phyloP scores from a whole-genome alignment of 2,329 filamentous ascomycete species.

The Nemania serpens region DNA sequence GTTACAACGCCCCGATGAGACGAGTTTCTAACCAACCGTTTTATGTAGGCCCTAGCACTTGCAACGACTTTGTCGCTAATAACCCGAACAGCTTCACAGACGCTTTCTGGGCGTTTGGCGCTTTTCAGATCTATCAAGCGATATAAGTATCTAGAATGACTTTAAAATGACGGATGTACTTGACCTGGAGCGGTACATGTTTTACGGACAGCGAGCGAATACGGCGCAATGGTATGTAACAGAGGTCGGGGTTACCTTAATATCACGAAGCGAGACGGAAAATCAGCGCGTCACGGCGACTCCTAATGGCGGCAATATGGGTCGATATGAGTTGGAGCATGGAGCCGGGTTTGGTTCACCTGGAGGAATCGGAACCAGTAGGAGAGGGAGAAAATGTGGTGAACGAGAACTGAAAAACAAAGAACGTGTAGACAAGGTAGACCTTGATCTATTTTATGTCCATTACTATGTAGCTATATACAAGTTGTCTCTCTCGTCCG shows the following conservation, averaged over 20 bases:
- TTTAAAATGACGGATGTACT: no score
- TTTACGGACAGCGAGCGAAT: no score
- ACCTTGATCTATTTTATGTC: slow-evolving; percentile 8
- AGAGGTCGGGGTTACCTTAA: neutral
- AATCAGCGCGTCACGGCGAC: neutral
- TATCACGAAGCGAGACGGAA: neutral
- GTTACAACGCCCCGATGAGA: neutral
- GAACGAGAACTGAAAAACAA: neutral
- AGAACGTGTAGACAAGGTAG: neutral
- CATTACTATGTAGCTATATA: neutral
- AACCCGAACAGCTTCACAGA: slow-evolving; percentile 60
- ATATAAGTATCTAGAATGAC: slow-evolving; percentile 2
- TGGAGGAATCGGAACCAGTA: neutral
- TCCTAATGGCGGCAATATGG: slow-evolving; percentile 1
- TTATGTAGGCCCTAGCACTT: slow-evolving; percentile 56
- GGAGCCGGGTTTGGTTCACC: slow-evolving; percentile 6
- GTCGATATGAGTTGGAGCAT: neutral
- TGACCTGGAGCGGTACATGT: no score
- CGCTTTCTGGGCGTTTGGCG: slow-evolving; percentile 69
- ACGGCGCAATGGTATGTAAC: no score
- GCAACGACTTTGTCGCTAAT: slow-evolving; percentile 61
- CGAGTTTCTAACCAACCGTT: slow-evolving; percentile 25
- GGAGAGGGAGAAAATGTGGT: neutral
- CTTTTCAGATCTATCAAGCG: slow-evolving; percentile 61
- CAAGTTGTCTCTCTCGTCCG: no score